Evolutionary conservation across 2,329 filamentous ascomycete genomes (phyloP).

Genomic region (Talaromyces funiculosus): DNA sequence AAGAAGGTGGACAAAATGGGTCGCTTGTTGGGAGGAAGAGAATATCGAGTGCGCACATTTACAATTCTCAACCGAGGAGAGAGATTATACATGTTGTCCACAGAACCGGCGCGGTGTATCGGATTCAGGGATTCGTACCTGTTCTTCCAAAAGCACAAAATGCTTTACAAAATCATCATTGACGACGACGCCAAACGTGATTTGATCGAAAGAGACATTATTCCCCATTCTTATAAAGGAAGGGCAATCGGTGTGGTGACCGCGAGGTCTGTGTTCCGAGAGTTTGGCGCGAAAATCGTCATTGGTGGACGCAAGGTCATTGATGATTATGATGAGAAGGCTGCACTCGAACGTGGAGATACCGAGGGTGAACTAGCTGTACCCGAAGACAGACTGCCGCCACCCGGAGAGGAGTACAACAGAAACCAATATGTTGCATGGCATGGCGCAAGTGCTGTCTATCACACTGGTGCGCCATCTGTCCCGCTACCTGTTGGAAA

Average conservation of each 20-base stretch:
- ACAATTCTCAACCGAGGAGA: conserved; percentile 78
- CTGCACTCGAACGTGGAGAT: conserved; percentile 68
- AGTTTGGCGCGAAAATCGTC: conserved; percentile 91
- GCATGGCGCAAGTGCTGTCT: conserved; percentile 94
- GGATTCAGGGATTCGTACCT: conserved; percentile 97
- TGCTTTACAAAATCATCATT: conserved; percentile 96
- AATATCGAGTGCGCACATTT: conserved; percentile 94
- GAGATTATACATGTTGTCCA: conserved; percentile 95
- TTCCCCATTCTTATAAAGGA: conserved; percentile 97
- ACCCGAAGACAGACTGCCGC: conserved; percentile 72
- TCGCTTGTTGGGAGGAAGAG: conserved; percentile 72
- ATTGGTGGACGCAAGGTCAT: conserved; percentile 80
- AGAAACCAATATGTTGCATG: conserved; percentile 98
- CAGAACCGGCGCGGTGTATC: conserved; percentile 91
- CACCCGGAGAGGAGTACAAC: conserved; percentile 83
- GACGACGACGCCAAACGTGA: conserved; percentile 96
- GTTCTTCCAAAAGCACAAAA: conserved; percentile 96
- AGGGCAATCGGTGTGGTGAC: conserved; percentile 95
- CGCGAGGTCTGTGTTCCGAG: conserved; percentile 90
- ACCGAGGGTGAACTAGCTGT: conserved; percentile 88
- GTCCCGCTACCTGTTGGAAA: conserved; percentile 73
- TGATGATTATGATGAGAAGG: conserved; percentile 83
- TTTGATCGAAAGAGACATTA: conserved; percentile 89
- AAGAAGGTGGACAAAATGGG: conserved; percentile 89
- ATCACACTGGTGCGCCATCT: conserved; percentile 74